Evolutionary conservation across 305 asterid species (phyloP), one percentile per base, ranked within the genome.

Genomic region (Solanum hybrid): DNA sequence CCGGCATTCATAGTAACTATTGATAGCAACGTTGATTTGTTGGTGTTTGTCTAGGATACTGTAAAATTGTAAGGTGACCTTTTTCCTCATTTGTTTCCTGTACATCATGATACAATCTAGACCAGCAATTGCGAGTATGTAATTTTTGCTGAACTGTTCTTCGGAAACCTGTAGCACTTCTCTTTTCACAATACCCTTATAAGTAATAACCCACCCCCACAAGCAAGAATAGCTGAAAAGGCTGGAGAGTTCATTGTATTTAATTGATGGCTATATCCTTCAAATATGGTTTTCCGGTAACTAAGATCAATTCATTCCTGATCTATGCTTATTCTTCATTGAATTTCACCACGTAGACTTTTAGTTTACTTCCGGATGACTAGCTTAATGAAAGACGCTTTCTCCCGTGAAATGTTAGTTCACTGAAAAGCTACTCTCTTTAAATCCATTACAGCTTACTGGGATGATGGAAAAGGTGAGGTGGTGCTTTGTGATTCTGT

Each of bases 401-500:
- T 20, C 87, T 17, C 46, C 76, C 32, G 4, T 56, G 88, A 85
- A 85, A 85, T 71, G 46, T 32, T 9, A 7, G 75, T 46, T 84
- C 31, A 22, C 93, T 94, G 90, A 91, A 87, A 86, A 66, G 40
- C 88, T 79, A 84, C 88, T 80, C 88, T 80, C 78, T 84, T 84
- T 88, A 42, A 69, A 60, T 89, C 82, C 88, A 88, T 91, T 73
- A 92, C 96, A 96, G 99, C 98, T 90, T 96, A 93, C 88, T 97
- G 99, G 99, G 96, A 97, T 93, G 91, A 81, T 86, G 92, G 89
- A 90, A 96, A 93, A 92, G 98, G 94, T 51, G 99, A 95, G 93
- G 91, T 92, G 51, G 93, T 95, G 37, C 90, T 95, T 77, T 94
- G 95, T 87, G 97, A 95, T 91, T 93, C 98, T 31, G 96, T 97